A percentile compares a stretch with the other conserved stretches of the same genome.
Conservation (phyloP, 202 grass and related monocot species). For the Carex sylvatica region DNA sequence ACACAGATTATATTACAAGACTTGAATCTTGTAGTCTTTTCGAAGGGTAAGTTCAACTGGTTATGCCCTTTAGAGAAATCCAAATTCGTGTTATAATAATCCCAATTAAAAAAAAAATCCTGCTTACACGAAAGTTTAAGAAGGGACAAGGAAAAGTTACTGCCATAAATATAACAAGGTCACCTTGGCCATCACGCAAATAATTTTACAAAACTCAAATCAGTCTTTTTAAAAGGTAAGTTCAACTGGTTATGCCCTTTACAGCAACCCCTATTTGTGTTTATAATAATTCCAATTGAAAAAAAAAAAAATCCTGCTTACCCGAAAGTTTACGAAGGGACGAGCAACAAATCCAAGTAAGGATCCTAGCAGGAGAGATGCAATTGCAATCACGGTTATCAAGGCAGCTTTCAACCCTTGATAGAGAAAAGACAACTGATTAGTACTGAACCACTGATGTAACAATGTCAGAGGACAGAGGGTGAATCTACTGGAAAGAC, state of each 20-base stretch:
- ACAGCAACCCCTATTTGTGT: constrained; percentile 1
- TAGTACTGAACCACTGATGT: not conserved
- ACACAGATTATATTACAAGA: not conserved
- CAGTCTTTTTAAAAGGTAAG: not conserved
- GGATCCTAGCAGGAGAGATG: constrained; percentile 42
- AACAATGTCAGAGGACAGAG: constrained; percentile 2
- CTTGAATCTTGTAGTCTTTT: not conserved
- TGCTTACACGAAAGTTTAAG: constrained; percentile 45
- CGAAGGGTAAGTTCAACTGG: not conserved
- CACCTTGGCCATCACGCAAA: not conserved
- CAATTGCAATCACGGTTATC: constrained; percentile 34
- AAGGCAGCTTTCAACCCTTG: constrained; percentile 37
- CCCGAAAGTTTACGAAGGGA: constrained; percentile 40
- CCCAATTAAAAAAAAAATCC: constrained; percentile 20
- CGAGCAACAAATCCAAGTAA: constrained; percentile 45
- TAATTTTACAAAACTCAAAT: not conserved
- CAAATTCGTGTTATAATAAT: constrained; percentile 18
- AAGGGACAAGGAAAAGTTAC: not conserved
- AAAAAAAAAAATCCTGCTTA: constrained; percentile 44
- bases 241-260: not conserved
- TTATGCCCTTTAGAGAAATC: not conserved
- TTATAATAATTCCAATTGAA: constrained; percentile 8
- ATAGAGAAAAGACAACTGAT: constrained; percentile 15
- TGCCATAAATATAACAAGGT: not conserved
- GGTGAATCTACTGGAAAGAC: not conserved